These are phyloP conservation scores for Beauveria australis DNA, from an alignment of 2,329 filamentous ascomycete species.

Conservation along the genomic window DNA sequence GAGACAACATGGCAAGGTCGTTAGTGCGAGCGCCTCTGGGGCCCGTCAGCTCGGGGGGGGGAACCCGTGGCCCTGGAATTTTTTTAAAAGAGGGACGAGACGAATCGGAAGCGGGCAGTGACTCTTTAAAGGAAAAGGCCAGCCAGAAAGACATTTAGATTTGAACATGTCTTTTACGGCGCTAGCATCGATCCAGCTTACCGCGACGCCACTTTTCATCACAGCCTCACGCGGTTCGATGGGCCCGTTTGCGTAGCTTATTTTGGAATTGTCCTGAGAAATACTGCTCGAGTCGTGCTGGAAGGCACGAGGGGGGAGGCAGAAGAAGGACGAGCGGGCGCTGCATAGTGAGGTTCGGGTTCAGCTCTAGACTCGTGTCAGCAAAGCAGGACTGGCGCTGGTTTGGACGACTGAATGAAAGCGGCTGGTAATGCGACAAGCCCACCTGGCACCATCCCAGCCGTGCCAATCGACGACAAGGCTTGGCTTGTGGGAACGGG, in stretches of 20 bases:
- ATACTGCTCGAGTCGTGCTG: too few relatives aligned
- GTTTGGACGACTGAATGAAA: neutral
- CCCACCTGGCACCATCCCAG: neutral
- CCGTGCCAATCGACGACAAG: neutral
- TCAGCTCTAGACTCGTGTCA: neutral
- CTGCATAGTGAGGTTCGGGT: neutral
- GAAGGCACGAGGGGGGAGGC: neutral
- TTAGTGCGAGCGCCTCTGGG: neutral
- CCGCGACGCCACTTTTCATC: conserved; percentile 4
- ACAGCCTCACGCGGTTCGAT: conserved; percentile 6
- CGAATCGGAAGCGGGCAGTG: conserved; percentile 3
- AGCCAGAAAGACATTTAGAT: conserved; percentile 6
- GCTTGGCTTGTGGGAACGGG: conserved; percentile 10
- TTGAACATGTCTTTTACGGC: neutral
- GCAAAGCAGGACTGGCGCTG: neutral
- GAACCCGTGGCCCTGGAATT: neutral
- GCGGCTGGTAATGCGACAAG: neutral
- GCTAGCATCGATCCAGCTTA: conserved; percentile 8
- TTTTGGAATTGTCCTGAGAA: neutral
- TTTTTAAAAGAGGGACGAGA: conserved; percentile 2
- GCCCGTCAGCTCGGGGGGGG: neutral
- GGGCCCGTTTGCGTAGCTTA: neutral
- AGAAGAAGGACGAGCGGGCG: too few relatives aligned
- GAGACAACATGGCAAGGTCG: conserved; percentile 8
- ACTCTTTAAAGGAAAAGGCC: neutral